Evolutionary conservation across 768 basidiomycete genomes (phyloP).

Genomic region (Austroboletus festivus): DNA sequence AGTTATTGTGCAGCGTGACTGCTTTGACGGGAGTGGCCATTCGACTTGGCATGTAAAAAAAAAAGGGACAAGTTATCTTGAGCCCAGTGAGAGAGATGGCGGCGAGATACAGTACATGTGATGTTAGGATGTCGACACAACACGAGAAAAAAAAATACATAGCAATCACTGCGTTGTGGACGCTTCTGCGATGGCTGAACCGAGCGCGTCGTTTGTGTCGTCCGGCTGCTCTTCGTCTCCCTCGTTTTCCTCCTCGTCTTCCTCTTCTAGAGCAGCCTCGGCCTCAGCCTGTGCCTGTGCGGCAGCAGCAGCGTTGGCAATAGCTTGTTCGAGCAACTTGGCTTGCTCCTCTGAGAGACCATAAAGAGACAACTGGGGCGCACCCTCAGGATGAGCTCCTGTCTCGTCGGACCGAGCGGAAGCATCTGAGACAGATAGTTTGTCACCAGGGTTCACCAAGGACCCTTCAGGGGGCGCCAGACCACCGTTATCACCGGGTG

Average conservation of each 20-base stretch:
- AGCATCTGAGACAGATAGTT: slow-evolving; percentile 5
- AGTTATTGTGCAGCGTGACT: slow-evolving; percentile 25
- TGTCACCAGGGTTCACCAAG: slow-evolving; percentile 3
- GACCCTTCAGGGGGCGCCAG: slow-evolving; percentile 14
- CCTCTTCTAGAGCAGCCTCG: slow-evolving; percentile 71
- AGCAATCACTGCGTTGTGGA: slow-evolving; percentile 15
- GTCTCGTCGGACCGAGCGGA: slow-evolving; percentile 5
- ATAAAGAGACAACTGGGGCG: slow-evolving; percentile 57
- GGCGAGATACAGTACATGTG: slow-evolving; percentile 24
- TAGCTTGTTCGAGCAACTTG: slow-evolving; percentile 65
- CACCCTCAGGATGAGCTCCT: slow-evolving; percentile 6
- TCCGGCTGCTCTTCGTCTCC: slow-evolving; percentile 38
- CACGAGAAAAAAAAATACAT: slow-evolving; percentile 25
- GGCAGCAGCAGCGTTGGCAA: slow-evolving; percentile 68
- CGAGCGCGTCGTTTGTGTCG: slow-evolving; percentile 12
- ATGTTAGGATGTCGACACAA: slow-evolving; percentile 21
- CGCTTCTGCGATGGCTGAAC: slow-evolving; percentile 10
- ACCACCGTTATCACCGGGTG: neutral
- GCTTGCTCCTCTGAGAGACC: slow-evolving; percentile 75
- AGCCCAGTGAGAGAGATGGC: slow-evolving; percentile 2
- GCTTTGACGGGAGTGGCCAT: slow-evolving; percentile 10
- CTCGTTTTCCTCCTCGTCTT: slow-evolving; percentile 52
- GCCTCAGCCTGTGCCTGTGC: slow-evolving; percentile 79
- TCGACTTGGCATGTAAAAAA: slow-evolving; percentile 10
- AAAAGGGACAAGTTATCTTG: slow-evolving; percentile 11